Base-by-base conservation (phyloP, 1,284 basidiomycete species). In the Naganishia albida region DNA sequence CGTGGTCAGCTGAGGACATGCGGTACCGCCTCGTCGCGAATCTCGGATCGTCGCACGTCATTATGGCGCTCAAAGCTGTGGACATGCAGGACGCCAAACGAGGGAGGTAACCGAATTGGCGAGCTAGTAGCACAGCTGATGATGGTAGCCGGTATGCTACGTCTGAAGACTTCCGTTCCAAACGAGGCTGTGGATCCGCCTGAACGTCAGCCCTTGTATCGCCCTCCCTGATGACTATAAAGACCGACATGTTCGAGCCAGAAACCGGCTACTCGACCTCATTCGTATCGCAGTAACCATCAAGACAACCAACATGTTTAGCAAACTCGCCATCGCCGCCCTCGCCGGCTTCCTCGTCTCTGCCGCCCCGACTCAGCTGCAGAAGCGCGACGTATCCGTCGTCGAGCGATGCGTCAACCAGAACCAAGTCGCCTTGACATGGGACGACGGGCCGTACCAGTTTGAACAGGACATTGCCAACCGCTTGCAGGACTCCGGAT, bases 401-500 rank as follows among this genome's bases (percentile, higher is more conserved):
- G 54, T 56, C n/a, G 42, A 42, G 38, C 40, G 28, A 8, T 56
- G 54, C 18, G 13, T 48, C 44, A 25, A 49, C 20, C 25, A 23
- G 13, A 43, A 43, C 20, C 54, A 73, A 44, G 72, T 77, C 42
- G 83, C 83, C 26, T 68, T 84, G 57, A 84, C 83, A 38, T 85
- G 83, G 70, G 83, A 85, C 70, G 84, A 85, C 71, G 83, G 84
- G 16, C 82, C 82, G 6, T 82, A 78, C 70, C 65, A 75, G 72
- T 83, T 71, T 53, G 82, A 81, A 54, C 8, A 73, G 12, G 77
- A 83, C 62, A 77, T 84, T 54, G 78, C 76, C 62, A 76, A 80
- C 25, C 69, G 74, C 8, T 72, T 85, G 39, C 72, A 74, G 20
- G 49, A 50, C 4, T n/a, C 25, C 2, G 78, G 78, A 16, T 81